Evolutionary conservation across 129 eudicot species (phyloP).

Genomic region (Solidago caesia): DNA sequence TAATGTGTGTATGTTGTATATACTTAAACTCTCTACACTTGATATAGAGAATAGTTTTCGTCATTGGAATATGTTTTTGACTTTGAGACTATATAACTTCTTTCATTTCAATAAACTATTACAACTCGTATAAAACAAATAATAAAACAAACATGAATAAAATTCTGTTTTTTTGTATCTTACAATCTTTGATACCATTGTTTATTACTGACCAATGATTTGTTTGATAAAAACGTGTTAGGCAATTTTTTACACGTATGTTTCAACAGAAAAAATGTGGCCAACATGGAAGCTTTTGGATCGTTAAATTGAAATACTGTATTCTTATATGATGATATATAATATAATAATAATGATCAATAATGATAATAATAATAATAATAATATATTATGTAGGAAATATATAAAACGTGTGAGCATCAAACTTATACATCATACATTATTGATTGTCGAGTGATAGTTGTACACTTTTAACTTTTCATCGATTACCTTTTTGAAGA

Average conservation of each 20-base stretch:
- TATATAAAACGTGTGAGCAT: constrained; percentile 7
- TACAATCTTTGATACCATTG: not conserved
- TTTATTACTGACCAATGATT: not conserved
- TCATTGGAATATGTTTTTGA: too few species aligned
- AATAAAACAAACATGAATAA: not conserved
- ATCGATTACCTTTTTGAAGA: not conserved
- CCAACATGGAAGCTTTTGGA: too few species aligned
- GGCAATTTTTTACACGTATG: not conserved
- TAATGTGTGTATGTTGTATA: too few species aligned
- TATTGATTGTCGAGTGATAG: not conserved
- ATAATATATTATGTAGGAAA: not conserved
- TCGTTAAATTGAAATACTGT: too few species aligned
- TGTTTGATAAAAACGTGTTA: not conserved
- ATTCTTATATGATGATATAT: too few species aligned
- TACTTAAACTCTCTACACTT: too few species aligned
- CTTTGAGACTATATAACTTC: too few species aligned
- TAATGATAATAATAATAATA: not conserved
- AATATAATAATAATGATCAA: not conserved
- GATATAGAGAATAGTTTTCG: too few species aligned
- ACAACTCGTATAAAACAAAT: not conserved
- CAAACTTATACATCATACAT: not conserved
- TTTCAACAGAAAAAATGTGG: too few species aligned
- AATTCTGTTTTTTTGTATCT: not conserved
- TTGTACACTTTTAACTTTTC: not conserved
- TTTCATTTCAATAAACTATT: not conserved